These are phyloP conservation scores for Rhodotorula glutinis DNA, from an alignment of 1,284 basidiomycete genomes.

Conservation along the genomic window DNA sequence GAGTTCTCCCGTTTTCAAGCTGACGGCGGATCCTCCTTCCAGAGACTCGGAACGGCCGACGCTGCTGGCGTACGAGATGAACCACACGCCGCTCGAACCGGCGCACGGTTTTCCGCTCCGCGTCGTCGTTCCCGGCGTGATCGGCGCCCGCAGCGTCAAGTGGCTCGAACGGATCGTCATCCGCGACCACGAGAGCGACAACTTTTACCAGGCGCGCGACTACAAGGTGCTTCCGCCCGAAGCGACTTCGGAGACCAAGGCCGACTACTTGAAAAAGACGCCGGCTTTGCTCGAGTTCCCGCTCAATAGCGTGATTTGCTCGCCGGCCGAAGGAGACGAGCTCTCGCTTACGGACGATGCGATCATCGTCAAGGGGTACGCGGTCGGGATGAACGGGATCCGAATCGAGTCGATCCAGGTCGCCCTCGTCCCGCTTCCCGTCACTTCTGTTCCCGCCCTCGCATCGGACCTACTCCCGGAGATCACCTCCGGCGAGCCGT, in stretches of 20 bases:
- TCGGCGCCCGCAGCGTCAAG: conserved; percentile 59
- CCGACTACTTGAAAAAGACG: conserved; percentile 26
- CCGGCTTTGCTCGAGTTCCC: conserved; percentile 23
- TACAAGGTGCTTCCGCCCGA: conserved; percentile 39
- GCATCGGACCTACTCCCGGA: too few species aligned
- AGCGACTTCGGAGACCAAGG: conserved; percentile 31
- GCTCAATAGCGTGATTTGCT: conserved; percentile 34
- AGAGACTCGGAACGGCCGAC: conserved; percentile 45
- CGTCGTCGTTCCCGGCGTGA: conserved; percentile 59
- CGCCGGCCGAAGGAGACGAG: background rate
- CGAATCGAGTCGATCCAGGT: conserved; percentile 18
- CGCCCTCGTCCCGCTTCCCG: conserved; percentile 9
- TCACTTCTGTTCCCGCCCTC: too few species aligned
- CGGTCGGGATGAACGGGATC: conserved; percentile 21
- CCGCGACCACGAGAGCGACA: conserved; percentile 21
- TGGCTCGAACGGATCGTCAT: conserved; percentile 57
- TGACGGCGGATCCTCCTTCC: background rate
- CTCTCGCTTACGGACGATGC: background rate
- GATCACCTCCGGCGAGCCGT: background rate
- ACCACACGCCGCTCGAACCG: conserved; percentile 57
- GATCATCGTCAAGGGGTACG: conserved; percentile 36
- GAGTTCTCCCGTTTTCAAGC: too few species aligned
- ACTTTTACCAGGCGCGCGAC: conserved; percentile 35
- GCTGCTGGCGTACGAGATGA: conserved; percentile 62
- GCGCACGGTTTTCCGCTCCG: conserved; percentile 59